Evolutionary conservation across 495 filamentous ascomycete species (phyloP).

Genomic region (Annulohypoxylon stygium): DNA sequence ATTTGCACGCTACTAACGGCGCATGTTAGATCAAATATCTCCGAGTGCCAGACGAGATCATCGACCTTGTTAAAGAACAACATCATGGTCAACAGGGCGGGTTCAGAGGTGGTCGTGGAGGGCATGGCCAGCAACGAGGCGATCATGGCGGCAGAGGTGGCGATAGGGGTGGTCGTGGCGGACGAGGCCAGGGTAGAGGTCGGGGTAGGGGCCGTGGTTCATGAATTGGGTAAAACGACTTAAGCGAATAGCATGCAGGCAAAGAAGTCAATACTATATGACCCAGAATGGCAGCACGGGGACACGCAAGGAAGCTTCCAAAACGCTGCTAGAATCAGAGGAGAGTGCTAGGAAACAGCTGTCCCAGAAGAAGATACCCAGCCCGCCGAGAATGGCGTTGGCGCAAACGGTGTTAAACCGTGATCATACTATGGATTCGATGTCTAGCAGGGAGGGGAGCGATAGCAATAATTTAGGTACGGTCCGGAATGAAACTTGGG

Average conservation of each 20-base stretch:
- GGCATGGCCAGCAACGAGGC: conserved; percentile 69
- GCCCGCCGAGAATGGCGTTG: conserved; percentile 25
- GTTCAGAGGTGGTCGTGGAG: conserved; percentile 77
- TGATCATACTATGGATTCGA: conserved; percentile 1
- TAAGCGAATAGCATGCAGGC: conserved; percentile 7
- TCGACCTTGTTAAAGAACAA: conserved; percentile 93
- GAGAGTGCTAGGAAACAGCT: conserved; percentile 18
- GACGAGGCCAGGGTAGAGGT: conserved; percentile 67
- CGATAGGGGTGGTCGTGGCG: conserved; percentile 61
- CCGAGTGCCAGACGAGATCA: conserved; percentile 93
- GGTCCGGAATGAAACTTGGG: not conserved
- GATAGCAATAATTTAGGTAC: not conserved
- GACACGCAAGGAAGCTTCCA: conserved; percentile 5
- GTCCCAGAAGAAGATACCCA: conserved; percentile 42
- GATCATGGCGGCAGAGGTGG: conserved; percentile 71
- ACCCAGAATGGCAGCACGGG: conserved; percentile 4
- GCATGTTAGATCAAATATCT: conserved; percentile 92
- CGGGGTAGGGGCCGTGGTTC: conserved; percentile 64
- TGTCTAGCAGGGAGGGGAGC: not conserved
- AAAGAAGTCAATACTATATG: not conserved
- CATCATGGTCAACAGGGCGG: conserved; percentile 73
- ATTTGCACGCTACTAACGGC: conserved; percentile 8
- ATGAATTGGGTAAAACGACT: conserved; percentile 36
- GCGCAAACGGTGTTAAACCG: conserved; percentile 11
- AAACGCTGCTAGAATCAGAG: conserved; percentile 10